Conservation (phyloP, 306 rosid species). For the Argentina anserina region DNA sequence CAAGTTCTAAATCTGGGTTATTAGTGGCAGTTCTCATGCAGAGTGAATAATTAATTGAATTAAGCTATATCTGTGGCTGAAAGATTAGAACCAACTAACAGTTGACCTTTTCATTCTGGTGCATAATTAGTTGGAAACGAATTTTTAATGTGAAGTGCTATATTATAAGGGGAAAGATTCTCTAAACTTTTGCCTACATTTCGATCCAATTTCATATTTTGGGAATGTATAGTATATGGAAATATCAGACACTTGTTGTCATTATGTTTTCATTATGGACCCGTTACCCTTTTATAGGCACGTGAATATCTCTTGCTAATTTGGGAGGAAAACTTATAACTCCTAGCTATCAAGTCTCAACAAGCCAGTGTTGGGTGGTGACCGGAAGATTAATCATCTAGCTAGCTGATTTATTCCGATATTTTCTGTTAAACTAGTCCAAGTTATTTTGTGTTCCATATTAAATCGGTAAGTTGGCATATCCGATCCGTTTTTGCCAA, state of each 20-base stretch:
- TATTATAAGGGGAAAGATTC: conserved; percentile 29
- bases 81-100: no score
- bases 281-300: background rate
- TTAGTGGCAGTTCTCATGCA: background rate
- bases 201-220: conserved; percentile 22
- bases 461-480: no score
- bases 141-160: background rate
- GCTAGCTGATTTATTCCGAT: background rate
- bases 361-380: background rate
- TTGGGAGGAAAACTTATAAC: conserved; percentile 19
- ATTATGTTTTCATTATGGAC: background rate
- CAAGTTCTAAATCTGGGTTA: background rate
- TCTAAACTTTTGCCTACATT: conserved; percentile 10
- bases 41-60: no score
- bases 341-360: background rate
- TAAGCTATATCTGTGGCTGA: no score
- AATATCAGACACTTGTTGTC: background rate
- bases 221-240: background rate
- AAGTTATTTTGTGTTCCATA: no score
- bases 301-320: background rate
- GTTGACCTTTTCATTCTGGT: background rate
- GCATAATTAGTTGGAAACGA: background rate
- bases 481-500: no score
- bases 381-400: background rate
- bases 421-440: background rate